Evolutionary conservation across 805 yeast genomes (phyloP).

Genomic region (Scheffersomyces amazonensis): DNA sequence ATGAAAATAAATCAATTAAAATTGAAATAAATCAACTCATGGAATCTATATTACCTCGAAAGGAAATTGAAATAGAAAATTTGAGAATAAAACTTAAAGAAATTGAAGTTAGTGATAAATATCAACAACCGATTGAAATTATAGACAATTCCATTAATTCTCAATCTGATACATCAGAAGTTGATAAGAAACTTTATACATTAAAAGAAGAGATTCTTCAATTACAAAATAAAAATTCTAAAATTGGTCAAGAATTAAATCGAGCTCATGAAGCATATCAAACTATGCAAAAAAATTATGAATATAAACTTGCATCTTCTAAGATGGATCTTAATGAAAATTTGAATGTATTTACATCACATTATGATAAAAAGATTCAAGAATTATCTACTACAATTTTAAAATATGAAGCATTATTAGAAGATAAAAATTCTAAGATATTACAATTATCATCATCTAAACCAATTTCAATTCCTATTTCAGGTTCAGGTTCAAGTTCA

Average conservation of each 20-base stretch:
- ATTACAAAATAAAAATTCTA: conserved; percentile 17
- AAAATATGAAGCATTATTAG: conserved; percentile 33
- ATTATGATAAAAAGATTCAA: conserved; percentile 33
- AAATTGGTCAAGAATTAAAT: conserved; percentile 15
- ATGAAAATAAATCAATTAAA: conserved; percentile 7
- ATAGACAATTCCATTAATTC: background rate
- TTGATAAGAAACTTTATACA: conserved; percentile 9
- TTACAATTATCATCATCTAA: conserved; percentile 32
- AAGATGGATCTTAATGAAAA: conserved; percentile 26
- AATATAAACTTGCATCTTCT: conserved; percentile 17
- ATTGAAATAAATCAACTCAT: conserved; percentile 9
- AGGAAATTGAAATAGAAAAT: conserved; percentile 17
- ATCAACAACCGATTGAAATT: conserved; percentile 2
- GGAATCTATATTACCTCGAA: conserved; percentile 16
- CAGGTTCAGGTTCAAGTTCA: background rate
- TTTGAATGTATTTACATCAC: conserved; percentile 18
- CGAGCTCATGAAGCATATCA: conserved; percentile 13
- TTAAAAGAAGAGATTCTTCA: conserved; percentile 15
- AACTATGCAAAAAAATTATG: conserved; percentile 14
- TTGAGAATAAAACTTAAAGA: conserved; percentile 13
- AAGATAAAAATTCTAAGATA: conserved; percentile 33
- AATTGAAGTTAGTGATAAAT: conserved; percentile 4
- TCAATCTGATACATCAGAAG: conserved; percentile 2
- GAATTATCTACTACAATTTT: conserved; percentile 26
- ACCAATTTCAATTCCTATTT: conserved; percentile 36